Percentiles rank a stretch among this genome's conserved stretches.
These are phyloP conservation scores for Mycena pura DNA, from an alignment of 768 basidiomycete species.

Conservation along the genomic window DNA sequence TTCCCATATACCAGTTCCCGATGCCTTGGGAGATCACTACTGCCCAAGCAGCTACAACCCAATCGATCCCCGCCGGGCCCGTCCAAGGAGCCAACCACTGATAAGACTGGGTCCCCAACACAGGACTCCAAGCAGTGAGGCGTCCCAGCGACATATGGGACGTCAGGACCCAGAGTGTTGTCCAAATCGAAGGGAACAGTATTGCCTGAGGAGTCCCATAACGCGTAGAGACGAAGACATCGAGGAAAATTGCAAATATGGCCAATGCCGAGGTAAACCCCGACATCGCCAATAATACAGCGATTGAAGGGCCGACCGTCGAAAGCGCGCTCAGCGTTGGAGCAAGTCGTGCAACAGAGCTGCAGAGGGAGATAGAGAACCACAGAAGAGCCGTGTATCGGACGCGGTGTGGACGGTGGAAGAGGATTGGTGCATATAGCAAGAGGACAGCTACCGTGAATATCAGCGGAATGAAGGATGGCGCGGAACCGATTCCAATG, in stretches of 20 bases:
- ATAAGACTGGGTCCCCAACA: conserved; percentile 60
- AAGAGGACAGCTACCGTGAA: conserved; percentile 42
- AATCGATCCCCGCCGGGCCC: conserved; percentile 72
- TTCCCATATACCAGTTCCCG: conserved; percentile 64
- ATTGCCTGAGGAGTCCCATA: conserved; percentile 52
- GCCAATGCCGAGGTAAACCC: conserved; percentile 51
- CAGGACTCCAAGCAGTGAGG: conserved; percentile 74
- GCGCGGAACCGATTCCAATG: conserved; percentile 32
- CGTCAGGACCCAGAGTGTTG: conserved; percentile 60
- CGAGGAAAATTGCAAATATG: conserved; percentile 46
- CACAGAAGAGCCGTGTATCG: conserved; percentile 40
- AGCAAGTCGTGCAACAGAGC: conserved; percentile 47
- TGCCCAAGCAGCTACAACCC: conserved; percentile 80
- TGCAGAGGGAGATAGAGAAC: conserved; percentile 46
- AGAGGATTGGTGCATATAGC: conserved; percentile 45
- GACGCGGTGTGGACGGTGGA: conserved; percentile 32
- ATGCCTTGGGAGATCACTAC: conserved; percentile 62
- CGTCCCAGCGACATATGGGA: conserved; percentile 70
- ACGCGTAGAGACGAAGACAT: conserved; percentile 42
- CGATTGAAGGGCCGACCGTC: conserved; percentile 53
- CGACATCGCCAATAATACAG: conserved; percentile 50
- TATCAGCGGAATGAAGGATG: conserved; percentile 32
- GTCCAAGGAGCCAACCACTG: conserved; percentile 64
- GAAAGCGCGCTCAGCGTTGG: conserved; percentile 64
- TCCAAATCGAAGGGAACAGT: conserved; percentile 76